Evolutionary conservation across 2,329 filamentous ascomycete genomes (phyloP), one percentile per base, ranked within the genome.

Genomic region (Botrytis cinerea): DNA sequence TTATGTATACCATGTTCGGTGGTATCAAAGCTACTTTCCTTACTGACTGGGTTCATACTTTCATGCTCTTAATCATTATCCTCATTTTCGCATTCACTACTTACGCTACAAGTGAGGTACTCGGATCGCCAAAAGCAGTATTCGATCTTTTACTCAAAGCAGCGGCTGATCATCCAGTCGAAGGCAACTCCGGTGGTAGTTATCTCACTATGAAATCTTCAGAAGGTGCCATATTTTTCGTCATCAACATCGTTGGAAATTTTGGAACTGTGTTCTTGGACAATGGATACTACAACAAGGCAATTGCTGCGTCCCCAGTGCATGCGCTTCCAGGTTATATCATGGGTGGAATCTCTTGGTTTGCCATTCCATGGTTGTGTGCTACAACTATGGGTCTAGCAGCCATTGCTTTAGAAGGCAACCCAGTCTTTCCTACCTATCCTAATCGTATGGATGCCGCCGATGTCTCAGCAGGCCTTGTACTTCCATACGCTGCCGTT

Each of bases 211-310:
- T 97, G 94, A 86, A 88, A 73, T 94, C 91, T 2, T 89, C 88
- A 74, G 91, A 95, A 78, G 94, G 94, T 8, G 93, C 89, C 59
- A 93, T 96, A 73, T 97, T 97, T 85, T 97, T 97, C 82, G 90
- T 97, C 54, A 97, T 97, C 83, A 97, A 97, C 82, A 91, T 93
- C 66, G 91, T 95, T 51, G 93, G 93, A 59, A 95, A 95, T 83
- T 96, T 95, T 74, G 91, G 87, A 74, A 83, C 82, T 1, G 93
- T 97, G 6, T 97, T 97, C 84, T 86, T 94, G 62, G 94, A 97
- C 80, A 95, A 95, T 76, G 91, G 92, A 25, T 97, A 97, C 84
- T 97, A 94, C 84, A 96, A 97, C 86, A 97, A 97, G 83, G 94
- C 94, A 25, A 97, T 97, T 78, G 93, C 95, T 10, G 94, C 95